A percentile compares a stretch with the other conserved stretches of the same genome.
phyloP scores from a whole-genome alignment of 2,329 filamentous ascomycete genomes.

The Plenodomus tracheiphilus region DNA sequence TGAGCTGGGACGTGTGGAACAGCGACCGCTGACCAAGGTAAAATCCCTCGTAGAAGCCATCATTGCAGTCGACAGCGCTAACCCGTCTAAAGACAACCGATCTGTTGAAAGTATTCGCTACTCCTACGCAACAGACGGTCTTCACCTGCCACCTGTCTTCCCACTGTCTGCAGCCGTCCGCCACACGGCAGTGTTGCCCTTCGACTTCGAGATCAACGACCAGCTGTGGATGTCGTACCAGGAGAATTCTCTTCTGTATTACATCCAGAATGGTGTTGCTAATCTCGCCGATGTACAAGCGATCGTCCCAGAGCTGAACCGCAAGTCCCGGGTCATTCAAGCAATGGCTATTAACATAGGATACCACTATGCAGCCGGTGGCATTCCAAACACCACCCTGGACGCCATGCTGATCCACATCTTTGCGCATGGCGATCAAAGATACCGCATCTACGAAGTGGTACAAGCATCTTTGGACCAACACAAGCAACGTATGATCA shows the following conservation, averaged over 20 bases:
- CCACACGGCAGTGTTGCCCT: background rate
- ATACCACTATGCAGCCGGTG: background rate
- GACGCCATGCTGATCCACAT: slow-evolving; percentile 6
- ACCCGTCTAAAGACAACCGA: too few species aligned
- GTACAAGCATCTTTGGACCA: too few species aligned
- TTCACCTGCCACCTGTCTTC: too few species aligned
- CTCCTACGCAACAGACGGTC: too few species aligned
- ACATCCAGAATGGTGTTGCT: slow-evolving; percentile 1
- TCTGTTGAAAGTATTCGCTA: too few species aligned
- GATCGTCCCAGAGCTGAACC: slow-evolving; percentile 3
- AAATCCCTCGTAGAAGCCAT: too few species aligned
- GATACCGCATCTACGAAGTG: background rate
- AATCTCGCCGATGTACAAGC: slow-evolving; percentile 5
- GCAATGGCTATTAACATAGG: slow-evolving; percentile 8
- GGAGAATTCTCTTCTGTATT: background rate
- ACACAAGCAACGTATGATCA: too few species aligned
- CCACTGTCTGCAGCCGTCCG: background rate
- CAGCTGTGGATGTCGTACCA: background rate
- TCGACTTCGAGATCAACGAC: background rate
- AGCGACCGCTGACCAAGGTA: too few species aligned
- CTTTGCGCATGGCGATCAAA: background rate
- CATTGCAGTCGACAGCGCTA: too few species aligned
- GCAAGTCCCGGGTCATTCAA: background rate
- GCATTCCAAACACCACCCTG: background rate
- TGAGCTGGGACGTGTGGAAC: too few species aligned